These are phyloP conservation scores for Papilionanthe hybrid DNA, from an alignment of 116 monocot genomes.

Conservation along the genomic window DNA sequence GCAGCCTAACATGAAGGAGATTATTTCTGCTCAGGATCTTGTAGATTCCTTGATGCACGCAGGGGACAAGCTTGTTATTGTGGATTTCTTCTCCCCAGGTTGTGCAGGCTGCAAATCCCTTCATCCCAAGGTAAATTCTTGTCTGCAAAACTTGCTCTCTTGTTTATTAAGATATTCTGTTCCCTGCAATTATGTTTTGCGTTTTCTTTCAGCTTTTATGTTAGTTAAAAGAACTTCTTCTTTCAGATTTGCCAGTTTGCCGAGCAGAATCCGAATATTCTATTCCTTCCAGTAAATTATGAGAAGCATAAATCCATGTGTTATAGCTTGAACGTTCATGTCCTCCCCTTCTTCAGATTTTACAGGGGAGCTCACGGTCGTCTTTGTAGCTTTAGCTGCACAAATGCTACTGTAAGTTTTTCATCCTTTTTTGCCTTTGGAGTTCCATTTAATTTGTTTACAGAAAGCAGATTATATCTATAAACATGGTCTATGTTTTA, in stretches of 20 bases:
- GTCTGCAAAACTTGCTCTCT: not conserved
- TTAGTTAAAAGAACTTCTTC: not conserved
- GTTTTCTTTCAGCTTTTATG: not conserved
- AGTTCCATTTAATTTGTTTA: not conserved
- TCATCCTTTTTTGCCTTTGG: not conserved
- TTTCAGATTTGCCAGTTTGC: constrained; percentile 51
- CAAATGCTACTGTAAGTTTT: constrained; percentile 49
- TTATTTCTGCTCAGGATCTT: constrained; percentile 30
- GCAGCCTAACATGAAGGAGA: constrained; percentile 40
- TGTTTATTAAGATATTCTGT: not conserved
- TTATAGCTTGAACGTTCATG: constrained; percentile 48
- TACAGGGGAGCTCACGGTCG: constrained; percentile 60
- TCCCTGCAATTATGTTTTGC: not conserved
- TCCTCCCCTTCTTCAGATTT: constrained; percentile 59
- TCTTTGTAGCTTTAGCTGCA: constrained; percentile 71
- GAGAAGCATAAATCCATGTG: constrained; percentile 68
- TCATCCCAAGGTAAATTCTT: constrained; percentile 31
- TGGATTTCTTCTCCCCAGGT: constrained; percentile 41
- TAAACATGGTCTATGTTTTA: not conserved
- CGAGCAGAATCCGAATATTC: constrained; percentile 31
- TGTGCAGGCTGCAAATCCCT: constrained; percentile 45
- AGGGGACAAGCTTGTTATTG: constrained; percentile 30
- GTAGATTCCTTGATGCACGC: constrained; percentile 22
- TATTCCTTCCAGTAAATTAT: constrained; percentile 47
- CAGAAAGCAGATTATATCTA: not conserved